Base-by-base conservation (phyloP, 495 filamentous ascomycete species). In the Talaromyces liani region DNA sequence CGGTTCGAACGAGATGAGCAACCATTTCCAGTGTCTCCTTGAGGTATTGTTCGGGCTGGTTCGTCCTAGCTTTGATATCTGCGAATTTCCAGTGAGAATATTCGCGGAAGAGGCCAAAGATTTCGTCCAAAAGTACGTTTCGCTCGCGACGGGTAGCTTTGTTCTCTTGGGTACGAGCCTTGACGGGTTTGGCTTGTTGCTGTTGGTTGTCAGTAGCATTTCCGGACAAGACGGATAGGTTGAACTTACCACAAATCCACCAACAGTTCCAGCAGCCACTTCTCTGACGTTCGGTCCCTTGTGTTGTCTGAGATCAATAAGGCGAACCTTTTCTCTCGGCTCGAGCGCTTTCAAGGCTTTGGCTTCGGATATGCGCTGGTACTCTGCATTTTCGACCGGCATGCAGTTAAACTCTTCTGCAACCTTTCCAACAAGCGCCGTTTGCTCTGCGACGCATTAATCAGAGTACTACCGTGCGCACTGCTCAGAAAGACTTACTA, bases 51-150 rank as follows among this genome's bases (percentile, higher is more conserved):
- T 98, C 94, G 0, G 94, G 94, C 77, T 98, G 94, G 58, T 84
- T 79, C 34, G 93, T 81, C 65, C 78, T 74, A 22, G 81, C 77
- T 64, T 90, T 89, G 66, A 98, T 83, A 0, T 85, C 83, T 68
- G 89, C 92, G 79, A 98, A 88, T 18, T 89, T 83, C 93, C 93
- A 98, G 75, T 92, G 97, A 60, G 84, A 84, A 79, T 88, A 96
- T 59, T 86, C 74, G 34, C 86, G 82, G 84, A 98, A 98, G 70
- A 86, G 89, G 16, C 79, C 72, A 78, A 91, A 92, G 63, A 98
- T 86, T 49, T 78, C 78, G 72, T 97, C 91, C 75, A 96, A 74
- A 41, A 98, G 86, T 71, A 92, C 88, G 78, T 90, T 88, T 71
- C 89, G 85, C 6, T 91, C 86, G 79, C 97, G 91, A 71, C 94